Evolutionary conservation across 495 filamentous ascomycete species (phyloP), one percentile per base, ranked within the genome.

Genomic region (Xylaria grammica): DNA sequence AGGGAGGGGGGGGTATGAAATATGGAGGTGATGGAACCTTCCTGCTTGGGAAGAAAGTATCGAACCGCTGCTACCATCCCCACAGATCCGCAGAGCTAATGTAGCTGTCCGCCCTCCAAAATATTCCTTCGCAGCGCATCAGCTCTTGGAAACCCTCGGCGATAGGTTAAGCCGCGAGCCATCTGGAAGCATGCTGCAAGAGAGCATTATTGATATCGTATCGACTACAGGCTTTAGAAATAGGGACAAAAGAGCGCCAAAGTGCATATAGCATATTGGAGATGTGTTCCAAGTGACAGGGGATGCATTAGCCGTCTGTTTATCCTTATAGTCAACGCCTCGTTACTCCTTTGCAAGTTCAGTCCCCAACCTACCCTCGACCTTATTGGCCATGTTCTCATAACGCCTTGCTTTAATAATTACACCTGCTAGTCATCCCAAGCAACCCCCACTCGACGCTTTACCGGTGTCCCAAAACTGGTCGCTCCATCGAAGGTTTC

Each of bases 381-480:
- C 40, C 17, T 3, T 42, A 42, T 15, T 11, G 17, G 40, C 3
- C 3, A 42, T 42, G 3, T 15, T 11, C 13, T 15, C 3, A 42
- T 15, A 17, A 42, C 40, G 15, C 40, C 20, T 48, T 15, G 38
- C 54, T 30, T 36, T 4, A 20, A 15, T 62, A 38, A 27, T 24
- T 52, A 62, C 48, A 52, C 34, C 26, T 32, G 34, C 32, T 54
- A 26, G 13, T 63, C 61, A 19, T 27, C 40, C 61, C 61, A 57
- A 24, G 51, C 61, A 26, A 63, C 20, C 10, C 22, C 51, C 15
- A 19, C 51, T 8, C 42, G 61, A n/a, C 51, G 51, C 30, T 63
- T 63, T 20, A 26, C 20, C 24, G 51, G 42, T 40, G 42, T 27
- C 42, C 55, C 45, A n/a, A 30, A 27, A 22, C 38, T 20, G 38